A percentile compares a stretch with the other conserved stretches of the same genome.
phyloP scores from a whole-genome alignment of 2,329 filamentous ascomycete species.

The Coleophoma eucalyptorum region DNA sequence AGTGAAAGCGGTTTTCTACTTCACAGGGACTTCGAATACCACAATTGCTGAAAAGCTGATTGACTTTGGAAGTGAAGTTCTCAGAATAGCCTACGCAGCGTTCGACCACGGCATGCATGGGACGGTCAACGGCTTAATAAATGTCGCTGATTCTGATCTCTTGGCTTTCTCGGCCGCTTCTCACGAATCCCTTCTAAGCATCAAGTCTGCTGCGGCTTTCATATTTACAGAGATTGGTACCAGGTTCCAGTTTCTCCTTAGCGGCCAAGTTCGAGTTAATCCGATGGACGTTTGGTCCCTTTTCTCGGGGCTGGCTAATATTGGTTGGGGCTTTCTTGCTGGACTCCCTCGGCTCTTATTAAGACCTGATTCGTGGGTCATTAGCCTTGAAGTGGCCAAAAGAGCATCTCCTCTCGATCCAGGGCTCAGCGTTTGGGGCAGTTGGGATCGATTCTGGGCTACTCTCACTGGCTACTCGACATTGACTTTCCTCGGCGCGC shows the following conservation, averaged over 20 bases:
- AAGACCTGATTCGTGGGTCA: slow-evolving; percentile 53
- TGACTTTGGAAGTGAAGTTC: slow-evolving; percentile 6
- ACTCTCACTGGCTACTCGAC: slow-evolving; percentile 79
- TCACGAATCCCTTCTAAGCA: slow-evolving; percentile 61
- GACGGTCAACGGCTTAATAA: slow-evolving; percentile 43
- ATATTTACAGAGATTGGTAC: slow-evolving; percentile 35
- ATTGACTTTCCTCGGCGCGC: slow-evolving; percentile 67
- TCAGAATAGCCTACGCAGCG: slow-evolving; percentile 21
- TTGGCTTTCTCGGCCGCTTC: slow-evolving; percentile 75
- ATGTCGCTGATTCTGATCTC: slow-evolving; percentile 52
- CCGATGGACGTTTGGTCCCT: slow-evolving; percentile 4
- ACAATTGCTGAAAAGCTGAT: neutral
- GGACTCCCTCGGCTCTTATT: slow-evolving; percentile 31
- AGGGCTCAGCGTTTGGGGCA: slow-evolving; percentile 63
- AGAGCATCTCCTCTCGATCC: slow-evolving; percentile 40
- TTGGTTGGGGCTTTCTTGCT: slow-evolving; percentile 16
- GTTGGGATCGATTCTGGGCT: slow-evolving; percentile 62
- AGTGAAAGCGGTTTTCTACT: slow-evolving; percentile 9
- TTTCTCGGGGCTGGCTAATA: slow-evolving; percentile 2
- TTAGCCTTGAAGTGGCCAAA: slow-evolving; percentile 45
- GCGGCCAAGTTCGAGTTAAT: slow-evolving; percentile 35
- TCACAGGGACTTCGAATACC: slow-evolving; percentile 4
- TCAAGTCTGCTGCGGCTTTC: slow-evolving; percentile 49
- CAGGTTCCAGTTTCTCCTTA: slow-evolving; percentile 38
- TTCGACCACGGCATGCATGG: slow-evolving; percentile 40